These are phyloP conservation scores for Lotus japonicus DNA, from an alignment of 306 rosid genomes.

Conservation along the genomic window DNA sequence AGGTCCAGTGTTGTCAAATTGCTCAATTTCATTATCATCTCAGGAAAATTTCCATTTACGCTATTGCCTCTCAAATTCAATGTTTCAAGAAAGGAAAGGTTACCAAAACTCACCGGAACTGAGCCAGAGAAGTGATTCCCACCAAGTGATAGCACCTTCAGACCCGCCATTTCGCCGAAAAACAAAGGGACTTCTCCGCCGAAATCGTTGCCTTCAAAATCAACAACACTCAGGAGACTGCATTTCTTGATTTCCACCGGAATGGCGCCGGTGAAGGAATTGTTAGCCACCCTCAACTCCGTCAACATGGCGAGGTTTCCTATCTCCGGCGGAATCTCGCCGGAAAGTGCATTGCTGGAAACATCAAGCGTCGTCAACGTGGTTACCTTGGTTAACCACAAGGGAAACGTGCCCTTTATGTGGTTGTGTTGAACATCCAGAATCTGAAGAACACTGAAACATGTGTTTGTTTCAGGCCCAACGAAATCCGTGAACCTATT, in stretches of 20 bases:
- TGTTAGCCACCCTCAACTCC: constrained; percentile 66
- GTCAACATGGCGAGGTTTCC: constrained; percentile 46
- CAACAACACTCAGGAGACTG: constrained; percentile 42
- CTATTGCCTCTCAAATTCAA: constrained; percentile 59
- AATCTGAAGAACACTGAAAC: constrained; percentile 65
- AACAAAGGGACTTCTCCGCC: constrained; percentile 54
- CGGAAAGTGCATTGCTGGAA: constrained; percentile 64
- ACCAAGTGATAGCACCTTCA: constrained; percentile 60
- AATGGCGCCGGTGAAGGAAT: constrained; percentile 56
- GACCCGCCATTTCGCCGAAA: constrained; percentile 45
- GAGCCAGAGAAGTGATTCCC: constrained; percentile 61
- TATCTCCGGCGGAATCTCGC: constrained; percentile 45
- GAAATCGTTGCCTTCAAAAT: constrained; percentile 68
- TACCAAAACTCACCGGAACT: constrained; percentile 58
- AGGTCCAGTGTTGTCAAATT: constrained; percentile 70
- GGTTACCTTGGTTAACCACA: constrained; percentile 54
- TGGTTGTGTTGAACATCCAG: constrained; percentile 63
- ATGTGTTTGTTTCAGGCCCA: constrained; percentile 37
- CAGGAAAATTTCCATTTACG: constrained; percentile 61
- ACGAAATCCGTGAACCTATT: constrained; percentile 71
- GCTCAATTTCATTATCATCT: constrained; percentile 37
- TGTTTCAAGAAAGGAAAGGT: constrained; percentile 52
- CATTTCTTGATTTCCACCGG: constrained; percentile 71
- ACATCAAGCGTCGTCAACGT: constrained; percentile 53
- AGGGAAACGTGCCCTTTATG: constrained; percentile 60